These are phyloP conservation scores for Wakefieldia striispora DNA, from an alignment of 768 basidiomycete species.

Conservation along the genomic window DNA sequence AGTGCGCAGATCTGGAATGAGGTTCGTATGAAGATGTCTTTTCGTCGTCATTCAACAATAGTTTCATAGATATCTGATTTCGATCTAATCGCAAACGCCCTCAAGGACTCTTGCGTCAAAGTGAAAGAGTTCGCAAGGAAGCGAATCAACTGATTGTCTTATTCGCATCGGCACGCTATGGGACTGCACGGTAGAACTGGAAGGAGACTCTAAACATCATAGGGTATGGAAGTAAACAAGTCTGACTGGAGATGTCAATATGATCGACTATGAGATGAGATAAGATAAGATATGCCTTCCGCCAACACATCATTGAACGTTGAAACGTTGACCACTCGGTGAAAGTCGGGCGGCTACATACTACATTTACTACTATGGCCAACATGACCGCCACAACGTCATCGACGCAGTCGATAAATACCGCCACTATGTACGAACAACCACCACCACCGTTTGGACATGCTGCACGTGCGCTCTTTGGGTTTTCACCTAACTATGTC, in stretches of 20 bases:
- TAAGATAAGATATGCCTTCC: not conserved
- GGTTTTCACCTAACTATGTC: constrained; percentile 56
- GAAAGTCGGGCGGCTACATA: too few species aligned
- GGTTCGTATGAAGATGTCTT: constrained; percentile 14
- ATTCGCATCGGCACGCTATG: not conserved
- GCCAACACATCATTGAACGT: too few species aligned
- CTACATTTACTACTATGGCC: not conserved
- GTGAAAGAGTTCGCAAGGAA: constrained; percentile 7
- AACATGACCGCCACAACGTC: constrained; percentile 7
- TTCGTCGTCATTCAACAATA: not conserved
- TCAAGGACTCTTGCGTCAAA: constrained; percentile 23
- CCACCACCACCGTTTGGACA: constrained; percentile 54
- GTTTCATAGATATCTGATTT: constrained; percentile 31
- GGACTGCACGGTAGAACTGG: not conserved
- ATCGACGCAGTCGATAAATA: too few species aligned
- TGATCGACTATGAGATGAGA: constrained; percentile 21
- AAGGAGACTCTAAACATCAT: too few species aligned
- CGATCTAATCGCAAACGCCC: constrained; percentile 26
- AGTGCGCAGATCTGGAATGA: constrained; percentile 34
- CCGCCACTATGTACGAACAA: constrained; percentile 15
- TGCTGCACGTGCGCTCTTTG: constrained; percentile 50
- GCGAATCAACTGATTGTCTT: constrained; percentile 1
- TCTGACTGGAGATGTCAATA: too few species aligned
- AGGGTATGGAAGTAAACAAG: constrained; percentile 22
- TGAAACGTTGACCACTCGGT: too few species aligned